Conservation (phyloP, 108 stramenopile species). For the Skeletonema menzelii region DNA sequence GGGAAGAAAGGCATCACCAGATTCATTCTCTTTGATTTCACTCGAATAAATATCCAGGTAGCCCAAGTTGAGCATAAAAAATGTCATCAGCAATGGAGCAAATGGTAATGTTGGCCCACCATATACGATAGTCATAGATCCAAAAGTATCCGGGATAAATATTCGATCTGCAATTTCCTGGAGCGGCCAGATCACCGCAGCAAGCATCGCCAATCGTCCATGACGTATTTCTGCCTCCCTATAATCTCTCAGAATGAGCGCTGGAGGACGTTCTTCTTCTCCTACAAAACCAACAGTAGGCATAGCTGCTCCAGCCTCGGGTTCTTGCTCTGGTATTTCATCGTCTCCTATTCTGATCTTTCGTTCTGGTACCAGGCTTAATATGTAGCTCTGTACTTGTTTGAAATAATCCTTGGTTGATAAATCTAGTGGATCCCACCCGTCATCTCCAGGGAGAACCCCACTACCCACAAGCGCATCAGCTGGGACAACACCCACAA, state of each 20-base stretch:
- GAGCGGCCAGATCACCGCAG: constrained; percentile 82
- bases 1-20: constrained; percentile 83
- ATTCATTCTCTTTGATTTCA: constrained; percentile 72
- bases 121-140: constrained; percentile 60
- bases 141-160: constrained; percentile 62
- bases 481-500: constrained; percentile 66
- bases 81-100: constrained; percentile 77
- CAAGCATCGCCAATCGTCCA: constrained; percentile 89
- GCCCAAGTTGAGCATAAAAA: constrained; percentile 79
- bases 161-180: constrained; percentile 82
- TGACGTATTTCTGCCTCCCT: constrained; percentile 91
- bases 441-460: constrained; percentile 80
- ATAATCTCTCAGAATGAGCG: constrained; percentile 81
- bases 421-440: constrained; percentile 82
- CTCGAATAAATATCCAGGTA: constrained; percentile 83
- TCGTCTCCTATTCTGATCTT: constrained; percentile 17
- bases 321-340: constrained; percentile 3
- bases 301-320: constrained; percentile 33
- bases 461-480: constrained; percentile 79
- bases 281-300: constrained; percentile 31
- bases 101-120: constrained; percentile 79
- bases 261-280: constrained; percentile 58
- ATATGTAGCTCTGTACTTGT: constrained; percentile 52
- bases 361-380: constrained; percentile 54
- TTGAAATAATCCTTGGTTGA: constrained; percentile 73